phyloP scores from a whole-genome alignment of 2,329 filamentous ascomycete species.

The Colletotrichum eremochloae region DNA sequence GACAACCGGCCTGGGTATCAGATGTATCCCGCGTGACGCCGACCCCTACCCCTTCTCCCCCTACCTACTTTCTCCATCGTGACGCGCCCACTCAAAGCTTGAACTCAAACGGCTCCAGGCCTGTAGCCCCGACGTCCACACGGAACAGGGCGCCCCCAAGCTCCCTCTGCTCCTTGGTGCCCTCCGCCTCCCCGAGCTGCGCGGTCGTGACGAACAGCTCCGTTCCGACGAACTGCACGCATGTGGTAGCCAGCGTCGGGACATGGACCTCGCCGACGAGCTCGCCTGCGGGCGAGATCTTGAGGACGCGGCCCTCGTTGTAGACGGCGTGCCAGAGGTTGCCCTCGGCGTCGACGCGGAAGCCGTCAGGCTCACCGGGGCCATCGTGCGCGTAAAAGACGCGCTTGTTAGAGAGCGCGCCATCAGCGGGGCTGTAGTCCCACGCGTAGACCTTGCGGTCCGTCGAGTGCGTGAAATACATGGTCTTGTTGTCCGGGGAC shows the following conservation, averaged over 20 bases:
- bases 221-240: constrained; percentile 82
- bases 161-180: constrained; percentile 69
- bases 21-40: constrained; percentile 4
- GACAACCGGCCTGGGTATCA: not conserved
- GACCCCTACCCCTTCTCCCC: not conserved
- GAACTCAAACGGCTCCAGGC: constrained; percentile 74
- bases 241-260: constrained; percentile 85
- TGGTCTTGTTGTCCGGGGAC: constrained; percentile 77
- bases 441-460: constrained; percentile 78
- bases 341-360: constrained; percentile 86
- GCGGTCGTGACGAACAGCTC: constrained; percentile 86
- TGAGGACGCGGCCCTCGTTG: constrained; percentile 80
- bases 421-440: constrained; percentile 77
- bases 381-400: constrained; percentile 79
- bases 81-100: constrained; percentile 56
- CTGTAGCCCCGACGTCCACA: constrained; percentile 80
- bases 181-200: constrained; percentile 72
- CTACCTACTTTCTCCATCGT: not conserved
- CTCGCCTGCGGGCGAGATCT: constrained; percentile 77
- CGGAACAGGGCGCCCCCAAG: constrained; percentile 80
- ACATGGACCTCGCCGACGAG: constrained; percentile 81
- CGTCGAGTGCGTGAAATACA: constrained; percentile 88
- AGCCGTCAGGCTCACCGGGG: constrained; percentile 82
- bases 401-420: constrained; percentile 75
- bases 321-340: constrained; percentile 92